Evolutionary conservation across 352 stramenopile genomes (phyloP).

Genomic region (Pythium guiyangense): DNA sequence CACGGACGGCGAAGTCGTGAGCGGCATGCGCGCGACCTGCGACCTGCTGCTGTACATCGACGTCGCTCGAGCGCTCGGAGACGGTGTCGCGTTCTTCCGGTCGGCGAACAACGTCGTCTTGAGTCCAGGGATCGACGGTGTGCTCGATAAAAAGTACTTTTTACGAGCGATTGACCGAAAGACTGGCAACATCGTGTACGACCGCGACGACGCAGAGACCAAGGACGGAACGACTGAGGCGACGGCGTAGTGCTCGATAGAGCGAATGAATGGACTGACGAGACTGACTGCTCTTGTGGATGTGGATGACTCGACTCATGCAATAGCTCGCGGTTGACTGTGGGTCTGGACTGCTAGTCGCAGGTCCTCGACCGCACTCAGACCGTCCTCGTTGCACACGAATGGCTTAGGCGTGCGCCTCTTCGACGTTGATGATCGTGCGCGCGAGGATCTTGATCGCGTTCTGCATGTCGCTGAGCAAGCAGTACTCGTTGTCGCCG

Average conservation of each 20-base stretch:
- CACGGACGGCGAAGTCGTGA: slow-evolving; percentile 54
- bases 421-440: slow-evolving; percentile 76
- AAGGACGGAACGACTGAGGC: not conserved
- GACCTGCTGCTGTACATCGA: slow-evolving; percentile 79
- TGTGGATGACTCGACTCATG: too few species aligned
- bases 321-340: too few species aligned
- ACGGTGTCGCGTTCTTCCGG: slow-evolving; percentile 79
- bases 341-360: too few species aligned
- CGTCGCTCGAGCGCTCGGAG: slow-evolving; percentile 37
- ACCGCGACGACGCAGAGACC: slow-evolving; percentile 15
- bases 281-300: not conserved
- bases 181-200: slow-evolving; percentile 50
- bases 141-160: slow-evolving; percentile 59
- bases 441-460: slow-evolving; percentile 83
- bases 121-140: slow-evolving; percentile 48
- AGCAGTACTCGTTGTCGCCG: slow-evolving; percentile 91
- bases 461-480: slow-evolving; percentile 82
- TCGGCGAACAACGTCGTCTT: slow-evolving; percentile 85
- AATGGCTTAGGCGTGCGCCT: slow-evolving; percentile 12
- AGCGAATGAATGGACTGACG: not conserved
- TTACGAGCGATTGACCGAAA: slow-evolving; percentile 37
- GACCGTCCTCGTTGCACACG: too few species aligned
- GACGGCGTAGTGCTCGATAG: not conserved
- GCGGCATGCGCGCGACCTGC: slow-evolving; percentile 66
- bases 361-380: too few species aligned